Percentiles rank a stretch among this genome's conserved stretches.
phyloP scores from a whole-genome alignment of 257 asterid species.

The Plantago elongata region DNA sequence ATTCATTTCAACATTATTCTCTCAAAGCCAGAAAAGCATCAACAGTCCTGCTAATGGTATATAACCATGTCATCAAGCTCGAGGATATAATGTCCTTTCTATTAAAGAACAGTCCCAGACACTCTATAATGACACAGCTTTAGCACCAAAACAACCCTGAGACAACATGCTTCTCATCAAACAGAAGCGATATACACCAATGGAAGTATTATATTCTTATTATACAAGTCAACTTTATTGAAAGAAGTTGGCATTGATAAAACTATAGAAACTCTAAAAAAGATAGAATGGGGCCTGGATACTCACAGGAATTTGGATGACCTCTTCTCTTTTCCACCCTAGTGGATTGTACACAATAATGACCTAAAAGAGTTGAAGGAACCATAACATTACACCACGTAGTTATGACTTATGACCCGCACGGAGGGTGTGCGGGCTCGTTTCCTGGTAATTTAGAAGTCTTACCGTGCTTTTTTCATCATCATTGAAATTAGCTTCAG shows the following conservation, averaged over 20 bases:
- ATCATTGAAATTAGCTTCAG: constrained; percentile 51
- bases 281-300: constrained; percentile 14
- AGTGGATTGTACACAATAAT: constrained; percentile 68
- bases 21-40: not conserved
- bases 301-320: constrained; percentile 74
- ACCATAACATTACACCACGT: constrained; percentile 15
- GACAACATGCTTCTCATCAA: too few relatives aligned
- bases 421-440: too few relatives aligned
- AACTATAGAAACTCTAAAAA: constrained; percentile 1
- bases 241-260: not conserved
- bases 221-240: constrained; percentile 2
- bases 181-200: too few relatives aligned
- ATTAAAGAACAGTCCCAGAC: too few relatives aligned
- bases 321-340: constrained; percentile 73
- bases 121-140: too few relatives aligned
- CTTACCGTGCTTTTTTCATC: constrained; percentile 54
- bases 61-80: constrained; percentile 4
- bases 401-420: constrained; percentile 4
- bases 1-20: constrained; percentile 16
- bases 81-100: not conserved
- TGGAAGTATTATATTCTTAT: not conserved
- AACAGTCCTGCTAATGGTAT: not conserved
- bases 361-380: constrained; percentile 33
- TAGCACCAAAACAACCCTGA: too few relatives aligned
- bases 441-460: not conserved